Percentiles rank a stretch among this genome's conserved stretches.
phyloP scores from a whole-genome alignment of 1,284 basidiomycete species.

The Waitea zeae region DNA sequence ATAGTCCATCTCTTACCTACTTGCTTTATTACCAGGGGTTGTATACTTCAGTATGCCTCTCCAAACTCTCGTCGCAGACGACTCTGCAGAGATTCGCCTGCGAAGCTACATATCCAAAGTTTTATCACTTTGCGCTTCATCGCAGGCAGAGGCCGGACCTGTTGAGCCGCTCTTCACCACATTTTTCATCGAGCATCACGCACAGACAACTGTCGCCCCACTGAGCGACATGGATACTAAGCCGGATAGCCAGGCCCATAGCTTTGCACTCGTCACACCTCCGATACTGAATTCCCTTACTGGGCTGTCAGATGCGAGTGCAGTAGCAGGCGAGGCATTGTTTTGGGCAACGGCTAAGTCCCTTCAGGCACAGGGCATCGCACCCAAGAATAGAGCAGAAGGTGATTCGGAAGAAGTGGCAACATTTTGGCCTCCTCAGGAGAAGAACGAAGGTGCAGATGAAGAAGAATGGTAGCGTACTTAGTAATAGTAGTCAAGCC shows the following conservation, averaged over 20 bases:
- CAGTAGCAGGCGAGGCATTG: constrained; percentile 35
- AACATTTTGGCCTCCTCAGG: no score
- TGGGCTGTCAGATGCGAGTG: constrained; percentile 39
- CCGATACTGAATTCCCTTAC: constrained; percentile 24
- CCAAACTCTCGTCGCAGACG: constrained; percentile 5
- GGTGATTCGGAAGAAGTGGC: no score
- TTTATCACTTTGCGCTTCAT: constrained; percentile 15
- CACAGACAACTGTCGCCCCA: constrained; percentile 4
- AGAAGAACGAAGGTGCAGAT: no score
- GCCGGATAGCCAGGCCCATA: no score
- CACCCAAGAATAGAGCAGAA: no score
- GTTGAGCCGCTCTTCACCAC: constrained; percentile 28
- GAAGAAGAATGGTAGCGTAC: no score
- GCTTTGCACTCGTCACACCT: constrained; percentile 24
- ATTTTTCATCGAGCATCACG: constrained; percentile 32
- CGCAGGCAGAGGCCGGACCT: no score
- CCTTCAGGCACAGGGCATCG: no score
- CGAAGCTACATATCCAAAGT: constrained; percentile 41
- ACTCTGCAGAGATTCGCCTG: constrained; percentile 28
- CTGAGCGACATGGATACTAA: constrained; percentile 6
- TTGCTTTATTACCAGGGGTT: constrained; percentile 25
- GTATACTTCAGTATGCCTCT: constrained; percentile 42
- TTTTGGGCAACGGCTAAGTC: constrained; percentile 38
- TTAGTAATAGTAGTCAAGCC: no score
- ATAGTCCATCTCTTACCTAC: constrained; percentile 3